Conservation (phyloP, 2,329 filamentous ascomycete species). For the Aspergillus pseudoglaucus region DNA sequence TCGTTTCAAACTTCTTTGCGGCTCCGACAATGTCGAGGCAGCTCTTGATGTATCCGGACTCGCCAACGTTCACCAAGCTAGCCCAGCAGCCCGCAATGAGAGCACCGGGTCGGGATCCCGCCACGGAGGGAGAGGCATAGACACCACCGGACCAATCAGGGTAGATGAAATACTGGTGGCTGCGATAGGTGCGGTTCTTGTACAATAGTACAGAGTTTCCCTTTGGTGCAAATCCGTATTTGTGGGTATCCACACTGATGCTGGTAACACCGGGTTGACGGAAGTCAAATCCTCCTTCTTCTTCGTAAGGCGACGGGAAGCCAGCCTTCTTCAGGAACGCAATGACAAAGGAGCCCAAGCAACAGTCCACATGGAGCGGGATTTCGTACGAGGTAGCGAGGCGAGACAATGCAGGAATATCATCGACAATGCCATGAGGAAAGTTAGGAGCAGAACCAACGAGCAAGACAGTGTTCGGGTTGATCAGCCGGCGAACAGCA, state of each 20-base stretch:
- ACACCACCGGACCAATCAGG: conserved; percentile 94
- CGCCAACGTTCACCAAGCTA: conserved; percentile 79
- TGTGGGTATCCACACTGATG: conserved; percentile 96
- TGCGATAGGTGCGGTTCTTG: conserved; percentile 68
- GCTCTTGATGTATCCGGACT: conserved; percentile 78
- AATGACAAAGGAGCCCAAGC: conserved; percentile 89
- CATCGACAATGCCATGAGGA: conserved; percentile 95
- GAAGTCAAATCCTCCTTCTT: conserved; percentile 86
- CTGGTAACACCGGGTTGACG: conserved; percentile 86
- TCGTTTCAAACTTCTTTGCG: conserved; percentile 71
- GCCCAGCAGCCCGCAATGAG: conserved; percentile 96
- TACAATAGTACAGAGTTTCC: conserved; percentile 93
- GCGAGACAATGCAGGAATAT: conserved; percentile 77
- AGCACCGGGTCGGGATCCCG: conserved; percentile 84
- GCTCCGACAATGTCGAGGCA: conserved; percentile 84
- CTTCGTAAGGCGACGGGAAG: conserved; percentile 55
- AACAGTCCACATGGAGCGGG: conserved; percentile 95
- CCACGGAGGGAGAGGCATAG: conserved; percentile 87
- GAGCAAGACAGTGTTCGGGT: conserved; percentile 86
- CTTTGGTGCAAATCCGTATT: conserved; percentile 97
- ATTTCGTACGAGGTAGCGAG: conserved; percentile 73
- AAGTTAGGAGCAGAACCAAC: conserved; percentile 97
- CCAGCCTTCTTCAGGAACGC: conserved; percentile 90
- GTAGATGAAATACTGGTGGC: conserved; percentile 93
- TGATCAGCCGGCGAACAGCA: conserved; percentile 76